phyloP scores from a whole-genome alignment of 2,329 filamentous ascomycete genomes.

The Ophiostoma sp. region DNA sequence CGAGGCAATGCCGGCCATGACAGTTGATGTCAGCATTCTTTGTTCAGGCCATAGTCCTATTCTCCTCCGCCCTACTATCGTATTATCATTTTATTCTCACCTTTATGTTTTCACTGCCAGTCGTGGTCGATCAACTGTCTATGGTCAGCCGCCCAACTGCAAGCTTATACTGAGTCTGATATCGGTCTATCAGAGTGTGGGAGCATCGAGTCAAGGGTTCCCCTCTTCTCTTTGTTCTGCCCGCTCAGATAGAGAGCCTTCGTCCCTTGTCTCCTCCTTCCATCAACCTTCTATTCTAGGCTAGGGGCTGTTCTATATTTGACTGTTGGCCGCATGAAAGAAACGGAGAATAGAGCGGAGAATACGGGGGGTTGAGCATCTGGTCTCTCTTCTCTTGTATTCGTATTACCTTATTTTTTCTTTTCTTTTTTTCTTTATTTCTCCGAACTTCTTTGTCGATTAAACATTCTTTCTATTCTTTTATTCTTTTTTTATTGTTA shows the following conservation, averaged over 20 bases:
- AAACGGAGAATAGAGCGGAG: neutral
- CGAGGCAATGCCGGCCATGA: neutral
- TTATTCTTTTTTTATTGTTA: neutral
- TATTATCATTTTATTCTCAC: neutral
- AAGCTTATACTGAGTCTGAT: neutral
- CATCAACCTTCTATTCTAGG: neutral
- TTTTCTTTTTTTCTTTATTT: neutral
- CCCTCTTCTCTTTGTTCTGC: conserved; percentile 2
- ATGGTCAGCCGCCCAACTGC: neutral
- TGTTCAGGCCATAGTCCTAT: neutral
- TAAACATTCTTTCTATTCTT: neutral
- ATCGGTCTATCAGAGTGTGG: no score
- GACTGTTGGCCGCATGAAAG: neutral
- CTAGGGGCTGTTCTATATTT: neutral
- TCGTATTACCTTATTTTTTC: neutral
- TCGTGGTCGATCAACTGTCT: neutral
- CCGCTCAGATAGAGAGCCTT: neutral
- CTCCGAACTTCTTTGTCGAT: neutral
- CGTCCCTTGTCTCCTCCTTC: neutral
- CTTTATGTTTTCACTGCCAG: neutral
- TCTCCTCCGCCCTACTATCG: neutral
- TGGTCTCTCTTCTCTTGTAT: neutral
- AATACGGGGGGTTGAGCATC: neutral
- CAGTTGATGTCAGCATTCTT: neutral
- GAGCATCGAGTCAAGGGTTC: neutral